Evolutionary conservation across 805 yeast species (phyloP).

Genomic region (Kazachstania taianensis): DNA sequence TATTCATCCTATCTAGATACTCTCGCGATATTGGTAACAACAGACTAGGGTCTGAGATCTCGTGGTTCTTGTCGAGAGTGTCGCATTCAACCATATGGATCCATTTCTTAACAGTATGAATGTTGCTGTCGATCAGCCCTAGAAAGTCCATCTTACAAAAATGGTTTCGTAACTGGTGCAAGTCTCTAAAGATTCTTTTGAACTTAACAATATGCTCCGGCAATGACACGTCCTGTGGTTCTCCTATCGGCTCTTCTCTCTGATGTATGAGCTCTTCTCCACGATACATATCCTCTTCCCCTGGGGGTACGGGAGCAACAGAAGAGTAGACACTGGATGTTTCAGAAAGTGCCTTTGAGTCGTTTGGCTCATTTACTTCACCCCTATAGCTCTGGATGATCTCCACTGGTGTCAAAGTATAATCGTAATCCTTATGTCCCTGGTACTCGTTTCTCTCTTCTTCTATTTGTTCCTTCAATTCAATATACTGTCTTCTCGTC

Average conservation of each 20-base stretch:
- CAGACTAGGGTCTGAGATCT: constrained; percentile 8
- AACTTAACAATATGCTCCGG: constrained; percentile 18
- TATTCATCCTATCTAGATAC: constrained; percentile 20
- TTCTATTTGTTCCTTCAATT: constrained; percentile 11
- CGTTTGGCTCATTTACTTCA: constrained; percentile 3
- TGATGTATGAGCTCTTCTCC: not conserved
- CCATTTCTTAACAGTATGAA: constrained; percentile 23
- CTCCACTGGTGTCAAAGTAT: constrained; percentile 21
- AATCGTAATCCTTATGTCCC: constrained; percentile 14
- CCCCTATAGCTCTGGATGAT: constrained; percentile 24
- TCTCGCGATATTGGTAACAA: constrained; percentile 21
- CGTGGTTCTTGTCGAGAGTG: constrained; percentile 9
- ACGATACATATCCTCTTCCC: not conserved
- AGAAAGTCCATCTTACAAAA: constrained; percentile 14
- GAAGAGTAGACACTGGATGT: constrained; percentile 4
- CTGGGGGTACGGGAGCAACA: not conserved
- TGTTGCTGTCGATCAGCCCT: constrained; percentile 13
- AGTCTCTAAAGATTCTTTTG: constrained; percentile 7
- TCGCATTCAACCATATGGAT: constrained; percentile 14
- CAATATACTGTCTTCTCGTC: constrained; percentile 7
- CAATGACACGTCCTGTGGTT: constrained; percentile 8
- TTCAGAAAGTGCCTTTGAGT: not conserved
- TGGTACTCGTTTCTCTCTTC: constrained; percentile 14
- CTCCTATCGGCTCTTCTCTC: too few species aligned
- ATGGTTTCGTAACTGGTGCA: not conserved